These are phyloP conservation scores for Solanum corneliomulleri DNA, from an alignment of 257 asterid genomes.

Conservation along the genomic window DNA sequence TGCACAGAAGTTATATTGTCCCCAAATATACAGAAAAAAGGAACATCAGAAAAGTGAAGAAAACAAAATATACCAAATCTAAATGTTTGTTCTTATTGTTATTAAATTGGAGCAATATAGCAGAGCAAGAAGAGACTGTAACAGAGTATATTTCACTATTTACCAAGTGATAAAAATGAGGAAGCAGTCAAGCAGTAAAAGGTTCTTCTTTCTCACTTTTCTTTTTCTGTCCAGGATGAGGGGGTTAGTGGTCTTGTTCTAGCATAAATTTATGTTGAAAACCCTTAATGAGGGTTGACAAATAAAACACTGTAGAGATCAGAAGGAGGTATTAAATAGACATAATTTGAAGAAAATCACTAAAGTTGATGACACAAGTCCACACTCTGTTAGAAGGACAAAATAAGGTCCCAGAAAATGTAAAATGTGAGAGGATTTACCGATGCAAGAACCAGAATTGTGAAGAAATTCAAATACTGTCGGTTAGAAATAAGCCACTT, in stretches of 20 bases:
- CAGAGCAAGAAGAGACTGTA: not conserved
- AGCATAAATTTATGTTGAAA: not conserved
- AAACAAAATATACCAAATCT: not conserved
- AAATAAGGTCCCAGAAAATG: not conserved
- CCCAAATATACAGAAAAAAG: not conserved
- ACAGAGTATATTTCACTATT: not conserved
- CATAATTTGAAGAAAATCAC: not conserved
- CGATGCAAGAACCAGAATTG: constrained; percentile 70
- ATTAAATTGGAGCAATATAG: not conserved
- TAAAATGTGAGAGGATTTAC: constrained; percentile 16
- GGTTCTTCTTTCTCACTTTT: not conserved
- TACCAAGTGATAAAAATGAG: not conserved
- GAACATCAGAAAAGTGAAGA: not conserved
- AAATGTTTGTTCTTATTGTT: not conserved
- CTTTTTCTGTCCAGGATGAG: not conserved
- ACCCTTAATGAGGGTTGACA: not conserved
- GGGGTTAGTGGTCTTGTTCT: not conserved
- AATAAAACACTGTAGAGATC: not conserved
- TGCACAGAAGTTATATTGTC: not conserved
- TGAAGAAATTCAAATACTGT: constrained; percentile 64
- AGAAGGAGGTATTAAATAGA: not conserved
- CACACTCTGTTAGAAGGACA: not conserved
- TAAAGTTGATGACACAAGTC: not conserved
- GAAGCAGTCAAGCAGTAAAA: not conserved
- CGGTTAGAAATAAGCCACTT: constrained; percentile 56